phyloP scores from a whole-genome alignment of 2,329 filamentous ascomycete species.

The Coniosporium tulheliwenetii region DNA sequence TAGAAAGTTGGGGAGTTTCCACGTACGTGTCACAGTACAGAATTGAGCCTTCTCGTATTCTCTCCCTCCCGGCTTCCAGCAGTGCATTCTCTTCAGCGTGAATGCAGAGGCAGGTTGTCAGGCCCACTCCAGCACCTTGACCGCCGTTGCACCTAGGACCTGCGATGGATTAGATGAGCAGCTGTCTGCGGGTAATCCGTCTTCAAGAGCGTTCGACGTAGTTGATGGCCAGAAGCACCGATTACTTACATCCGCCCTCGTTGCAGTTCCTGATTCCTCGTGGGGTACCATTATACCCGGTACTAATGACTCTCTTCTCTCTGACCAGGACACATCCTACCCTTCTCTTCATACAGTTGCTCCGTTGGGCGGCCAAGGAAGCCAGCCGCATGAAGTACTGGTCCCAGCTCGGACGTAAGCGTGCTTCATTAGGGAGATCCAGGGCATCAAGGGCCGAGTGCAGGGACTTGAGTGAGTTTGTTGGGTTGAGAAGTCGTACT shows the following conservation, averaged over 20 bases:
- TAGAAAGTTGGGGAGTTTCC: not conserved
- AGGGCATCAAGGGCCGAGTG: constrained; percentile 57
- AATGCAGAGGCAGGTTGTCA: constrained; percentile 87
- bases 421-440: constrained; percentile 60
- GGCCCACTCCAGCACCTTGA: constrained; percentile 50
- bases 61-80: constrained; percentile 81
- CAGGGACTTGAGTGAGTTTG: constrained; percentile 53
- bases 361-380: constrained; percentile 73
- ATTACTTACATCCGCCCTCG: constrained; percentile 61
- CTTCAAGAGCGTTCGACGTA: not conserved
- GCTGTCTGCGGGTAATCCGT: not conserved
- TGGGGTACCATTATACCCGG: constrained; percentile 96
- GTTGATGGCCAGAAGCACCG: not conserved
- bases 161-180: constrained; percentile 7
- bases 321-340: constrained; percentile 88
- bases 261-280: constrained; percentile 78
- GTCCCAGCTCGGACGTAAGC: constrained; percentile 59
- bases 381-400: constrained; percentile 96
- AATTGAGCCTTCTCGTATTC: constrained; percentile 66
- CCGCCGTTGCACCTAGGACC: constrained; percentile 65
- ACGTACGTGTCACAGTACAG: constrained; percentile 75
- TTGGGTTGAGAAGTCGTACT: constrained; percentile 75
- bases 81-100: constrained; percentile 97
- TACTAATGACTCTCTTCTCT: constrained; percentile 76
- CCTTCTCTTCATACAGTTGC: constrained; percentile 96